These are phyloP conservation scores for Daldinia eschscholtzii DNA, from an alignment of 2,329 filamentous ascomycete species.

Conservation along the genomic window DNA sequence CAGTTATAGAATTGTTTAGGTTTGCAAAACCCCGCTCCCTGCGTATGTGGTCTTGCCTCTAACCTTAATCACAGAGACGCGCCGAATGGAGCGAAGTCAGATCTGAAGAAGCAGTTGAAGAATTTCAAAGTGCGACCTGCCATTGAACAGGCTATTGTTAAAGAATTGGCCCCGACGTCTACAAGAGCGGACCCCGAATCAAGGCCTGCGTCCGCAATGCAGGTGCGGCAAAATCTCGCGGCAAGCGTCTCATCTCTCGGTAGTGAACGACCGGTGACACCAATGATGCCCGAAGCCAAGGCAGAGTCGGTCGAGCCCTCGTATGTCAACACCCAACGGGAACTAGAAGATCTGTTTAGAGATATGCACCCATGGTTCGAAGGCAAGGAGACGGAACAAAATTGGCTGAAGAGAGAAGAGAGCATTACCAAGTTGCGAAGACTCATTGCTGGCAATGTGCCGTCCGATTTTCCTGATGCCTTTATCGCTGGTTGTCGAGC, in stretches of 20 bases:
- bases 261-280: constrained; percentile 69
- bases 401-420: constrained; percentile 91
- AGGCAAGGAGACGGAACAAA: constrained; percentile 88
- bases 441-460: constrained; percentile 85
- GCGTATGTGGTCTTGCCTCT: constrained; percentile 21
- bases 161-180: constrained; percentile 72
- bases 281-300: constrained; percentile 72
- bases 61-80: constrained; percentile 68
- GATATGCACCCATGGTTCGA: constrained; percentile 88
- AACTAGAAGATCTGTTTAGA: constrained; percentile 88
- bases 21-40: constrained; percentile 55
- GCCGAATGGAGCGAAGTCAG: constrained; percentile 85
- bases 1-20: constrained; percentile 89
- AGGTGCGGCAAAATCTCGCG: constrained; percentile 57
- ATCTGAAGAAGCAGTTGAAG: constrained; percentile 87
- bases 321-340: constrained; percentile 85
- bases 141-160: constrained; percentile 84
- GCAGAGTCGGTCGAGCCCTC: constrained; percentile 80
- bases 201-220: constrained; percentile 58
- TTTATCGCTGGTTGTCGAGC: constrained; percentile 79
- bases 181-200: constrained; percentile 55
- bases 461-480: constrained; percentile 77
- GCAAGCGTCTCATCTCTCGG: constrained; percentile 65
- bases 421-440: constrained; percentile 80
- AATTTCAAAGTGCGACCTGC: constrained; percentile 87